Base-by-base conservation (phyloP, 2,329 filamentous ascomycete species). In the Trichoderma asperellum region DNA sequence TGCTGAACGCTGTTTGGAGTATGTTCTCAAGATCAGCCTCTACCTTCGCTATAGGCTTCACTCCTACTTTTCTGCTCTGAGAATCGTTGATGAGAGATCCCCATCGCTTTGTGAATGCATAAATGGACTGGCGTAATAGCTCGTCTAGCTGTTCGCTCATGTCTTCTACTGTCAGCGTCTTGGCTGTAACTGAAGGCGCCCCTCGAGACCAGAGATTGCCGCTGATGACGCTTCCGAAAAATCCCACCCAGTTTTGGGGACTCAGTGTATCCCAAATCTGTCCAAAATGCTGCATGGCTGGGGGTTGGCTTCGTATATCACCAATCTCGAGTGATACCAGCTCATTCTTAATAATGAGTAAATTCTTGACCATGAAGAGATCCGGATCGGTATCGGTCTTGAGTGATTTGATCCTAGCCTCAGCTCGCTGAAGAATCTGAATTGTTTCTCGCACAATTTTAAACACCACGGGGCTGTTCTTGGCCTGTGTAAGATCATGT, bases 301-400 rank as follows among this genome's bases (percentile, higher is more conserved):
- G 70, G 14, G 76, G 70, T 56, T 86, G 83, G 68, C 85, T 86
- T 70, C 87, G 83, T 18, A 89, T 85, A 73, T 90, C 88, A 63
- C 88, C 94, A 73, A 99, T 97, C 81, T 99, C 96, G 71, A 99
- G 94, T 11, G 94, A 94, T 32, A 99, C 90, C 63, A 99, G 92
- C 78, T 97, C 93, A 77, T 97, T 96, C 80, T 98, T 98, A 63
- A 99, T 87, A 61, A 97, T 91, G 61, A 99, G 90, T 2, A 99
- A 86, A 77, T 99, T 97, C 74, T 95, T 96, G 75, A 99, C 91
- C 76, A 97, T 90, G 80, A 99, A 99, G 5, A 99, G 86, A 73
- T 97, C 92, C 0, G 92, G 88, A 77, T 98, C 94, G 7, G 90
- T 77, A 27, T 86, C 84, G 68, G 80, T 76, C 72, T 84, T 85